Conservation (phyloP, 1,139 yeast species). For the Saccharomyces uvarum region DNA sequence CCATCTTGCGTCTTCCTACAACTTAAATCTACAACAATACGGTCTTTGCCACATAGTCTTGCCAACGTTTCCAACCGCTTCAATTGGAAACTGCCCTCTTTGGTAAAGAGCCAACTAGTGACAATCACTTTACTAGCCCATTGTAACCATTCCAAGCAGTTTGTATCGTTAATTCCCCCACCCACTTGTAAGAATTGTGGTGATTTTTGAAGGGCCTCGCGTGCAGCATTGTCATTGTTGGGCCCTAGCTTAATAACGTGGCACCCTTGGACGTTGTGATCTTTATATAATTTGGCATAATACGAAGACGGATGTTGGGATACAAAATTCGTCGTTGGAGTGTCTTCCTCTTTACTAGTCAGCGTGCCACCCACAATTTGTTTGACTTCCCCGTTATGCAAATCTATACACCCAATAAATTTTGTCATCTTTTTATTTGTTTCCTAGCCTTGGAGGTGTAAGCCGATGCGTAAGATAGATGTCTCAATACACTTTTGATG, state of each 20-base stretch:
- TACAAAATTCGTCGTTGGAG: slow-evolving; percentile 62
- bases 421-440: slow-evolving; percentile 53
- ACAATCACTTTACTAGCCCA: slow-evolving; percentile 51
- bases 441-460: neutral
- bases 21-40: slow-evolving; percentile 83
- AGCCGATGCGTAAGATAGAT: neutral
- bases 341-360: slow-evolving; percentile 41
- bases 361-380: slow-evolving; percentile 95
- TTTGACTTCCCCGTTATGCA: slow-evolving; percentile 89
- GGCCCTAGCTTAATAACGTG: slow-evolving; percentile 90
- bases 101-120: slow-evolving; percentile 84
- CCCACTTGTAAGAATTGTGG: slow-evolving; percentile 76
- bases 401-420: slow-evolving; percentile 91
- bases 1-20: slow-evolving; percentile 50
- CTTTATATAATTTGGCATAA: slow-evolving; percentile 65
- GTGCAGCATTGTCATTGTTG: slow-evolving; percentile 77
- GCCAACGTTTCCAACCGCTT: slow-evolving; percentile 39
- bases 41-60: slow-evolving; percentile 40
- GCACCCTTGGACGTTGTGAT: slow-evolving; percentile 57
- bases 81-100: slow-evolving; percentile 48
- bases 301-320: slow-evolving; percentile 66
- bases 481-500: neutral
- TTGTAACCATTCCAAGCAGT: slow-evolving; percentile 62
- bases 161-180: slow-evolving; percentile 74
- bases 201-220: slow-evolving; percentile 67